Evolutionary conservation across 164 flowering plant genomes (phyloP).

Genomic region (Cinnamomum chago): DNA sequence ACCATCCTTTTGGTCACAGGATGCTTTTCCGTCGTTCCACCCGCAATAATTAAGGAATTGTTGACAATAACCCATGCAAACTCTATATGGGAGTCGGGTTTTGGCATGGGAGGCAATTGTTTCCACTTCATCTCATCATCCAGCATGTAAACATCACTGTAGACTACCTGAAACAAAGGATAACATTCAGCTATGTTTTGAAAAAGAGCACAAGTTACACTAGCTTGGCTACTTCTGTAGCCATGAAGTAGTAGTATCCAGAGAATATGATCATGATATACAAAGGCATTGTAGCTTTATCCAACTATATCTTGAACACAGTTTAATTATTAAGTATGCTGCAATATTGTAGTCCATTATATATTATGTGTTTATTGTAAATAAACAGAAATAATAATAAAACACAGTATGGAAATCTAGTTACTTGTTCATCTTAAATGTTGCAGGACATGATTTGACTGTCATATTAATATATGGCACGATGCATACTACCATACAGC

Average conservation of each 20-base stretch:
- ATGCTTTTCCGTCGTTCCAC: conserved; percentile 92
- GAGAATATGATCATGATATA: background rate
- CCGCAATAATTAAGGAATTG: conserved; percentile 68
- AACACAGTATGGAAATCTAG: no score
- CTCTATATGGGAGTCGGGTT: conserved; percentile 91
- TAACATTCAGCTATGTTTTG: background rate
- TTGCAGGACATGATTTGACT: no score
- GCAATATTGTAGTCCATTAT: no score
- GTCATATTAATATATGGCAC: no score
- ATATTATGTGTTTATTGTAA: no score
- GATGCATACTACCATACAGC: no score
- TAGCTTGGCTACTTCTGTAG: no score
- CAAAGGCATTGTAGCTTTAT: background rate
- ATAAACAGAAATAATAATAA: no score
- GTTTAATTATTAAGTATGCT: no score
- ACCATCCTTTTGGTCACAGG: conserved; percentile 79
- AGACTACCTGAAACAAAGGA: conserved; percentile 53
- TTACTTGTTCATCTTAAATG: no score
- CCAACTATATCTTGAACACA: no score
- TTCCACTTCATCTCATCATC: conserved; percentile 89
- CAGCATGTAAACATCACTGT: conserved; percentile 78
- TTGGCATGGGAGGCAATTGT: conserved; percentile 78
- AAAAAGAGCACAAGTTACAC: background rate
- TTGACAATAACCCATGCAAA: conserved; percentile 81
- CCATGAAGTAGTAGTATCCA: no score